These are phyloP conservation scores for Arthroderma sp. DNA, from an alignment of 2,329 filamentous ascomycete genomes.

Conservation along the genomic window DNA sequence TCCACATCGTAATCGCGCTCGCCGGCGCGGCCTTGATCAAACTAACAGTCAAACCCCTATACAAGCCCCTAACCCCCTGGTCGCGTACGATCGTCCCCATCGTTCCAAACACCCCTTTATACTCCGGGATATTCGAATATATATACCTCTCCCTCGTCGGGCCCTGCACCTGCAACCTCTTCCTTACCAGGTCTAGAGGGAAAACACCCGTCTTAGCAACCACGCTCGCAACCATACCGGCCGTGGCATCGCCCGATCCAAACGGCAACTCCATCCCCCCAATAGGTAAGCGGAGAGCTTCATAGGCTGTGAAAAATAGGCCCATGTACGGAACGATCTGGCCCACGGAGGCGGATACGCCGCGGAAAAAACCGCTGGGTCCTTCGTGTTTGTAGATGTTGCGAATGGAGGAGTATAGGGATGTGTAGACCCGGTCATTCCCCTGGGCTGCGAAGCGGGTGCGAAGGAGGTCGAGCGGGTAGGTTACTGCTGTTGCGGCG, in stretches of 20 bases:
- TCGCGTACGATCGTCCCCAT: conserved; percentile 53
- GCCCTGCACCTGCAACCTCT: conserved; percentile 88
- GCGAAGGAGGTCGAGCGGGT: conserved; percentile 82
- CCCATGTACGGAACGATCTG: conserved; percentile 97
- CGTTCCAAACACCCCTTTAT: conserved; percentile 54
- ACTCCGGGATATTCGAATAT: conserved; percentile 78
- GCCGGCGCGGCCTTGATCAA: conserved; percentile 88
- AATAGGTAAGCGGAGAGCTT: conserved; percentile 54
- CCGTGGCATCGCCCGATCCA: conserved; percentile 69
- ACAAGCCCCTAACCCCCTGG: conserved; percentile 70
- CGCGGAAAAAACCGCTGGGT: conserved; percentile 68
- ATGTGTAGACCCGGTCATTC: conserved; percentile 61
- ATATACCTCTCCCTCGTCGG: conserved; percentile 69
- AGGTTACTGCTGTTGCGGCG: conserved; percentile 68
- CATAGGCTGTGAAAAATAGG: conserved; percentile 84
- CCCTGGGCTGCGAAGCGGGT: conserved; percentile 97
- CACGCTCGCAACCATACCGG: conserved; percentile 67
- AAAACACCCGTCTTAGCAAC: conserved; percentile 82
- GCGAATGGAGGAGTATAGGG: conserved; percentile 52
- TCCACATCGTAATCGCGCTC: conserved; percentile 88
- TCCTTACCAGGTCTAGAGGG: conserved; percentile 81
- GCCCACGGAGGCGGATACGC: conserved; percentile 63
- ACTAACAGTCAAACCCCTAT: conserved; percentile 77
- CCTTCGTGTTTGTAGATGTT: conserved; percentile 71
- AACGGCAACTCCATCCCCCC: conserved; percentile 46